A percentile compares a stretch with the other conserved stretches of the same genome.
These are phyloP conservation scores for Erodium trifolium DNA, from an alignment of 441 rosid genomes.

Conservation along the genomic window DNA sequence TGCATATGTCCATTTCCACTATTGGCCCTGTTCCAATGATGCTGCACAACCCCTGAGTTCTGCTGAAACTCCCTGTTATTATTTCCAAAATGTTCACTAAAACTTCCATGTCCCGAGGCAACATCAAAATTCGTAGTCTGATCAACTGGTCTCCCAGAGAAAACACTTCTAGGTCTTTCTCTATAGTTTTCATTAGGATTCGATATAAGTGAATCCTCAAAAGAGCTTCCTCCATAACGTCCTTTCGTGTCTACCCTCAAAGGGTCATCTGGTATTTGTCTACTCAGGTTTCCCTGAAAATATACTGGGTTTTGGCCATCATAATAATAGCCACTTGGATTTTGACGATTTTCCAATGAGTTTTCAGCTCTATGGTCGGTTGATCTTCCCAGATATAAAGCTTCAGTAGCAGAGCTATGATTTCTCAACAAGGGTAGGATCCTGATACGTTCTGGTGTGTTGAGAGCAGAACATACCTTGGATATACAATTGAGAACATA, in stretches of 20 bases:
- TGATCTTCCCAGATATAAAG: constrained; percentile 30
- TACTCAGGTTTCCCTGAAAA: constrained; percentile 18
- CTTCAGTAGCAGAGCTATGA: constrained; percentile 41
- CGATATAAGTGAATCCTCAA: constrained; percentile 12
- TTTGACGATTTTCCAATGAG: constrained; percentile 17
- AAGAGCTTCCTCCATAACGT: background rate
- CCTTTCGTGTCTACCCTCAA: background rate
- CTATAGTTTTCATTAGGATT: constrained; percentile 28
- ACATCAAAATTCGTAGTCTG: constrained; percentile 15
- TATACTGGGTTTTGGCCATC: constrained; percentile 15
- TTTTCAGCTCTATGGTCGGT: constrained; percentile 14
- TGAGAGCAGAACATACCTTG: constrained; percentile 28
- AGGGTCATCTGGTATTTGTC: background rate
- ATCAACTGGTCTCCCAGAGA: constrained; percentile 11
- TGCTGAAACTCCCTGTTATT: constrained; percentile 9
- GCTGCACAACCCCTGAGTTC: background rate
- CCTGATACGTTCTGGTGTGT: constrained; percentile 20
- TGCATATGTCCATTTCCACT: constrained; percentile 9
- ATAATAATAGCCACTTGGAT: constrained; percentile 14
- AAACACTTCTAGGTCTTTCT: constrained; percentile 17
- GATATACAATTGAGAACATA: constrained; percentile 21
- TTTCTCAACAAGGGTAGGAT: constrained; percentile 21
- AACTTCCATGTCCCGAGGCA: constrained; percentile 12
- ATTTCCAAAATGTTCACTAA: background rate
- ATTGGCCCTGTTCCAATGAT: constrained; percentile 7